Conservation (phyloP, 2,329 filamentous ascomycete genomes). For the Aspergillus melleus region DNA sequence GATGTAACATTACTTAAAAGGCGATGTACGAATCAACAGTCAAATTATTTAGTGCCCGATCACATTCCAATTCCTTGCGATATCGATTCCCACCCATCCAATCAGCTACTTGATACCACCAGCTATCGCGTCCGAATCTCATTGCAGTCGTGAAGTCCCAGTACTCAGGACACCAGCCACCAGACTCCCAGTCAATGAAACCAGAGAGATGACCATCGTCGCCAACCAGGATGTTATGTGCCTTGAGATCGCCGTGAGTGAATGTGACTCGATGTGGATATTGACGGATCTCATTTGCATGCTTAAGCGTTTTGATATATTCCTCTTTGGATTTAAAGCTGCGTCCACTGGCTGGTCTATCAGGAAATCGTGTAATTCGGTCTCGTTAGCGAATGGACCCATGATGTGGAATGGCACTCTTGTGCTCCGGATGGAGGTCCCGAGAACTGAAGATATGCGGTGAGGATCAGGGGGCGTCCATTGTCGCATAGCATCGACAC, state of each 20-base stretch:
- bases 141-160: conserved; percentile 30
- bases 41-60: conserved; percentile 24
- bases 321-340: neutral
- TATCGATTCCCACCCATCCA: conserved; percentile 26
- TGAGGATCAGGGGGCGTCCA: conserved; percentile 31
- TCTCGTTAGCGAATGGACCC: conserved; percentile 30
- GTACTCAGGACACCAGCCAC: conserved; percentile 25
- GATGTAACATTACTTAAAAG: neutral
- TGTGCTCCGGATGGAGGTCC: conserved; percentile 30
- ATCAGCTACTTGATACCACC: conserved; percentile 27
- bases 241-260: conserved; percentile 24
- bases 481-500: conserved; percentile 35
- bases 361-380: conserved; percentile 32
- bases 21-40: conserved; percentile 31
- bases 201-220: conserved; percentile 19
- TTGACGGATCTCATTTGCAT: neutral
- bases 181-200: conserved; percentile 32
- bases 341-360: conserved; percentile 24
- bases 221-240: conserved; percentile 22
- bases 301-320: neutral
- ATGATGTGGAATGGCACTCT: conserved; percentile 35
- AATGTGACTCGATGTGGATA: neutral
- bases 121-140: conserved; percentile 21
- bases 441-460: conserved; percentile 33
- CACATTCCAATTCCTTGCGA: conserved; percentile 20